Percentiles rank a stretch among this genome's conserved stretches.
Conservation (phyloP, 148 eudicot genomes). For the Amaranthus cruentus region DNA sequence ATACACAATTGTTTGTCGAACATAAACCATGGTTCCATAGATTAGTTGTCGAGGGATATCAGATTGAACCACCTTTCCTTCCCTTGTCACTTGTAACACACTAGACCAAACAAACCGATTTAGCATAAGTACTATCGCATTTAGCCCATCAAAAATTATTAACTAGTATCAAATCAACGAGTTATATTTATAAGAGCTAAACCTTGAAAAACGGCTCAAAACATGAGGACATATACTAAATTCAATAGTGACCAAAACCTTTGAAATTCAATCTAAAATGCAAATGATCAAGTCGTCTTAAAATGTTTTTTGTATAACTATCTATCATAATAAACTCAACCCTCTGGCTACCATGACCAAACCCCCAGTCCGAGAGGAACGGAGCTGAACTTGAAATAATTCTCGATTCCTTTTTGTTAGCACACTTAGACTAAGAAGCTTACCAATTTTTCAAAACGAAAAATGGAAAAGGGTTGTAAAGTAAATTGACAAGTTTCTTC, state of each 20-base stretch:
- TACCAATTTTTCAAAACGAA: no score
- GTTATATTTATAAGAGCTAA: not conserved
- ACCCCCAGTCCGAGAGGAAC: no score
- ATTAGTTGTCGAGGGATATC: slow-evolving; percentile 84
- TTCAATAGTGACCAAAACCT: not conserved
- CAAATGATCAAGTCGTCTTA: not conserved
- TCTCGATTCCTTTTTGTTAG: not conserved
- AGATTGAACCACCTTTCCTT: slow-evolving; percentile 73
- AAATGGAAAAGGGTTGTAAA: no score
- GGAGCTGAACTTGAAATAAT: not conserved
- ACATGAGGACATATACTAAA: not conserved
- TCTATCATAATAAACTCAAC: not conserved
- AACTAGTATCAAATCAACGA: not conserved
- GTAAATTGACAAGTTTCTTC: no score
- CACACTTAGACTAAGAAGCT: no score
- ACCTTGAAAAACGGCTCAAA: not conserved
- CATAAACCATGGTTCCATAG: slow-evolving; percentile 95
- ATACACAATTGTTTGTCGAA: slow-evolving; percentile 73
- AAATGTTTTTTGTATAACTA: not conserved
- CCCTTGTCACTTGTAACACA: slow-evolving; percentile 84
- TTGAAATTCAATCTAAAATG: not conserved
- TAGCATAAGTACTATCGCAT: slow-evolving; percentile 16
- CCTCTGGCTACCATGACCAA: no score
- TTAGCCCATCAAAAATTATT: not conserved
- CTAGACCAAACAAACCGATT: slow-evolving; percentile 36